A percentile compares a stretch with the other conserved stretches of the same genome.
Evolutionary conservation across 2,329 filamentous ascomycete species (phyloP).

Genomic region (Aspergillus versicolor): DNA sequence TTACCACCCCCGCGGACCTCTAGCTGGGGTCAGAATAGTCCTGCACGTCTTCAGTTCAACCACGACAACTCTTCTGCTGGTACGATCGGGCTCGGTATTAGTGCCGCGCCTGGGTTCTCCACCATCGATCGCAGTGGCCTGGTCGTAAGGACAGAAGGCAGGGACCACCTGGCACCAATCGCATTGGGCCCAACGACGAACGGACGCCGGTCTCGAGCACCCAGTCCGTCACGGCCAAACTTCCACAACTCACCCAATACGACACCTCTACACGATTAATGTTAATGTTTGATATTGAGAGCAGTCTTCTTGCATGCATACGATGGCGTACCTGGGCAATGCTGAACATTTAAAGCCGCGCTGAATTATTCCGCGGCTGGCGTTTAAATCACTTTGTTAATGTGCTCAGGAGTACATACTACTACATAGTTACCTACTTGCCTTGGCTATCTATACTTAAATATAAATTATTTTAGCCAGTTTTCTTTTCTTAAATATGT

Average conservation of each 20-base stretch:
- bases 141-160: conserved; percentile 78
- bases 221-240: conserved; percentile 49
- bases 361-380: neutral
- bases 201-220: conserved; percentile 43
- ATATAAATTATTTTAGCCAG: too few relatives aligned
- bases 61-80: conserved; percentile 42
- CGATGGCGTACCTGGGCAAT: conserved; percentile 21
- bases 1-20: conserved; percentile 52
- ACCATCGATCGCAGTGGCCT: conserved; percentile 67
- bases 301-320: conserved; percentile 26
- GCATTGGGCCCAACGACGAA: conserved; percentile 51
- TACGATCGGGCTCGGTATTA: conserved; percentile 38
- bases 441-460: too few relatives aligned
- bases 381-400: neutral
- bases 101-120: conserved; percentile 31
- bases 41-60: conserved; percentile 37
- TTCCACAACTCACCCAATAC: conserved; percentile 37
- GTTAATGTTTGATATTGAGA: conserved; percentile 14
- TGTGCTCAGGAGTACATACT: neutral
- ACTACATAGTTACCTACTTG: neutral
- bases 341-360: neutral
- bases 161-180: conserved; percentile 68
- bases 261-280: conserved; percentile 37
- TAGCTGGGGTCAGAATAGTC: conserved; percentile 32
- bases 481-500: too few relatives aligned